Evolutionary conservation across 2,329 filamentous ascomycete species (phyloP), one percentile per base, ranked within the genome.

Genomic region (Coniochaeta ligniaria): DNA sequence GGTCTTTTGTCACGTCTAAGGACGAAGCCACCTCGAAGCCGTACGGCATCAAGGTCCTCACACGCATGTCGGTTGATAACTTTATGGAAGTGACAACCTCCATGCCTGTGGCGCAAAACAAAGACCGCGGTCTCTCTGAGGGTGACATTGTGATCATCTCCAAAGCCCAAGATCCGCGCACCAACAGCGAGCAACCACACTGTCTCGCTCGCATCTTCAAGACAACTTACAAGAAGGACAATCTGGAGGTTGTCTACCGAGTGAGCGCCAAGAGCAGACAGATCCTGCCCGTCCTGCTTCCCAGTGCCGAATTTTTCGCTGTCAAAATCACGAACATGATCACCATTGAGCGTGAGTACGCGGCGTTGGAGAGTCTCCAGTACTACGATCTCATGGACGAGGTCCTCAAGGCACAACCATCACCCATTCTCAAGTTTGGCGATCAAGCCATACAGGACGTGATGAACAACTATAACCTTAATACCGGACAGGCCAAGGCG

Each of bases 351-450:
- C 88, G 95, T 72, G 95, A 99, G 74, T 99, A 93, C 72, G 95
- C 92, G 60, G 92, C 95, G 0, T 76, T 99, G 33, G 90, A 92
- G 75, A 94, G 91, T 68, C 75, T 99, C 64, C 90, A 96, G 72
- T 98, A 96, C 73, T 99, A 98, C 68, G 95, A 99, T 74, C 81
- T 99, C 22, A 96, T 94, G 78, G 89, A 94, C 61, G 95, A 99
- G 74, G 91, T 99, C 60, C 80, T 75, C 56, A 87, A 87, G 67
- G 95, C 93, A 3, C 91, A 92, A 70, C 95, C 96, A 1, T 97
- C 94, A 7, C 92, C 92, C 1, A 85, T 97, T 66, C 83, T 96
- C 59, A 86, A 85, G 7, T 97, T 96, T 71, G 84, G 85, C 47
- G 87, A 94, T 5, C 84, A 90, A 63, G 87, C 87, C 62, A 78